These are phyloP conservation scores for Raphanus raphanistrum DNA, from an alignment of 345 rosid genomes.

Conservation along the genomic window DNA sequence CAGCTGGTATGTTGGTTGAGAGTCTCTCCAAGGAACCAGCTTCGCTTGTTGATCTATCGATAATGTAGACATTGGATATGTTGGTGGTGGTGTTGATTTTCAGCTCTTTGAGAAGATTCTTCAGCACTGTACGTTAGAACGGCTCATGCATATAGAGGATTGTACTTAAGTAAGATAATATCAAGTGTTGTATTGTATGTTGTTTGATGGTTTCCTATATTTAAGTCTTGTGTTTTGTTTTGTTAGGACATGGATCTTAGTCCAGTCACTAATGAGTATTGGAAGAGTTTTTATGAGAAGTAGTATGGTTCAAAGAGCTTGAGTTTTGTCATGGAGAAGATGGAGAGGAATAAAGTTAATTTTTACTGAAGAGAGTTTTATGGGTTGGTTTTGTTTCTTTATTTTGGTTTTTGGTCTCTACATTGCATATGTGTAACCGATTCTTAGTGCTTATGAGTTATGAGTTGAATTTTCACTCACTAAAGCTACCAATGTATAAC, in stretches of 20 bases:
- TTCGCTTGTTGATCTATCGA: constrained; percentile 68
- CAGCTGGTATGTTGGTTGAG: constrained; percentile 30
- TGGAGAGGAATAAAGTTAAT: constrained; percentile 53
- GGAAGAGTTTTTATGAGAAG: constrained; percentile 69
- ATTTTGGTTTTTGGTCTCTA: too few species aligned
- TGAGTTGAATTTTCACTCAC: too few species aligned
- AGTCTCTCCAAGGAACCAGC: constrained; percentile 43
- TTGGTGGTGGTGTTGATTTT: constrained; percentile 72
- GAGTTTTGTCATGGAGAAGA: constrained; percentile 49
- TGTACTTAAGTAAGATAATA: constrained; percentile 48
- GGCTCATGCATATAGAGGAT: constrained; percentile 70
- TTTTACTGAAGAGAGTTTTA: constrained; percentile 67
- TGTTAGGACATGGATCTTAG: constrained; percentile 74
- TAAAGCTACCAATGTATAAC: too few species aligned
- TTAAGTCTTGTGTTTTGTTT: constrained; percentile 9
- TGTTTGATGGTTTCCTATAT: not conserved
- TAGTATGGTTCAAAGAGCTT: constrained; percentile 49
- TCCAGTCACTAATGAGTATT: constrained; percentile 69
- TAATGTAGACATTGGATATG: constrained; percentile 69
- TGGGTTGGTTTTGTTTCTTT: constrained; percentile 40
- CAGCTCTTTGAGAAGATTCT: constrained; percentile 71
- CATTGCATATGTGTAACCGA: not conserved
- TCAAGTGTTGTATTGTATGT: not conserved
- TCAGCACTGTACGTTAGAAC: constrained; percentile 69
- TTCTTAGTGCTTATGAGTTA: too few species aligned